Evolutionary conservation across 306 rosid genomes (phyloP).

Genomic region (Cicer bijugum): DNA sequence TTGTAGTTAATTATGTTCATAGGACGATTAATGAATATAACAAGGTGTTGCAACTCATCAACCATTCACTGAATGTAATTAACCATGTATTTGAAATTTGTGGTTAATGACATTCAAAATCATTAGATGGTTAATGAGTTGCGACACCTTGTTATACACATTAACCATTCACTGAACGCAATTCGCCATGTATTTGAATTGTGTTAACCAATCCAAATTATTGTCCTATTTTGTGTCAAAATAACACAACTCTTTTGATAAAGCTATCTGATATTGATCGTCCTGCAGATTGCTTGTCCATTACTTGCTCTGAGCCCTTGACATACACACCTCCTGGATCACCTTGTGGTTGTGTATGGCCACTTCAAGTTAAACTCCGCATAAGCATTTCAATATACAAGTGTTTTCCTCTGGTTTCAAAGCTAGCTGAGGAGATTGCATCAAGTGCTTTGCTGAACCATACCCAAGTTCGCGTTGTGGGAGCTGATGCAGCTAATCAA

Average conservation of each 20-base stretch:
- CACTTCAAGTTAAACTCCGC: conserved; percentile 78
- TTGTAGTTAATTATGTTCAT: no score
- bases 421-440: conserved; percentile 83
- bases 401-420: conserved; percentile 73
- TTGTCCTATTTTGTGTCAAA: no score
- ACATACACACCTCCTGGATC: conserved; percentile 82
- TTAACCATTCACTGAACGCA: no score
- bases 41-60: no score
- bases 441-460: conserved; percentile 66
- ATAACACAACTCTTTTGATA: background rate
- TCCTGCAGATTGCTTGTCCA: conserved; percentile 69
- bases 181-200: no score
- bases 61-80: no score
- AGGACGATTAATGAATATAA: no score
- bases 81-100: no score
- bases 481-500: conserved; percentile 82
- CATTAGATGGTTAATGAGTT: no score
- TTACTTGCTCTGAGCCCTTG: conserved; percentile 83
- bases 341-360: conserved; percentile 87
- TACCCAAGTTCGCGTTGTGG: conserved; percentile 90
- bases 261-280: conserved; percentile 24
- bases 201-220: no score
- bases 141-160: no score
- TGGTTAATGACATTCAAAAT: no score
- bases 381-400: conserved; percentile 69